Base-by-base conservation (phyloP, 1,284 basidiomycete genomes). In the Spongiforma sp. region DNA sequence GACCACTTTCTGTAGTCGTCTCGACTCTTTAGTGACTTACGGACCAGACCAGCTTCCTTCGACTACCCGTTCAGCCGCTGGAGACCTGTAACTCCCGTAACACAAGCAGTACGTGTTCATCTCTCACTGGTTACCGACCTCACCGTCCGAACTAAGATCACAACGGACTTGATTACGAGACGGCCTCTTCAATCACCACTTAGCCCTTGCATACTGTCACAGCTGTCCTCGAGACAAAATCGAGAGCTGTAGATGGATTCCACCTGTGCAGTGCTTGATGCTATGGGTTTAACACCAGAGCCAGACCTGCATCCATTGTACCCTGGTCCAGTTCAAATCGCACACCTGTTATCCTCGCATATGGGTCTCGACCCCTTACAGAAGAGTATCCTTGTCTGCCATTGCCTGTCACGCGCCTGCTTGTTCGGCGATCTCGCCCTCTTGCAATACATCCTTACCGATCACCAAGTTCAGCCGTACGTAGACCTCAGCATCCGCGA, bases 221-320 rank as follows among this genome's bases (percentile, higher is more conserved):
- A n/a, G 53, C 46, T 37, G 24, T 62, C 56, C 62, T 57, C 63
- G 59, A 62, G 61, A 46, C 54, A 62, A n/a, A n/a, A n/a, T n/a
- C n/a, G n/a, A n/a, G n/a, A n/a, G n/a, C 36, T 37, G 10, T 17
- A 10, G 41, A 70, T 75, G 65, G 52, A 66, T 36, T 57, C 63
- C 52, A 15, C 61, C 36, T 39, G 34, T 41, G 57, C 50, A 59
- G 46, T 62, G 15, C 57, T 73, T 21, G 60, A 65, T 17, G 53
- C 75, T 46, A 74, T 84, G 67, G 85, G 90, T 74, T 75, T 91
- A 54, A 82, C 83, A 32, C 89, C 88, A 61, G 89, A 89, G 73
- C 92, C 92, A 65, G 91, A 93, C 77, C 80, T 93, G 48, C 85
- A 89, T 74, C 92, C 91, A 54, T 76, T 93, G 52, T 93, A 91